phyloP scores from a whole-genome alignment of 192 early-diverging fungal genomes.

The Chytriomyces hyalinus region DNA sequence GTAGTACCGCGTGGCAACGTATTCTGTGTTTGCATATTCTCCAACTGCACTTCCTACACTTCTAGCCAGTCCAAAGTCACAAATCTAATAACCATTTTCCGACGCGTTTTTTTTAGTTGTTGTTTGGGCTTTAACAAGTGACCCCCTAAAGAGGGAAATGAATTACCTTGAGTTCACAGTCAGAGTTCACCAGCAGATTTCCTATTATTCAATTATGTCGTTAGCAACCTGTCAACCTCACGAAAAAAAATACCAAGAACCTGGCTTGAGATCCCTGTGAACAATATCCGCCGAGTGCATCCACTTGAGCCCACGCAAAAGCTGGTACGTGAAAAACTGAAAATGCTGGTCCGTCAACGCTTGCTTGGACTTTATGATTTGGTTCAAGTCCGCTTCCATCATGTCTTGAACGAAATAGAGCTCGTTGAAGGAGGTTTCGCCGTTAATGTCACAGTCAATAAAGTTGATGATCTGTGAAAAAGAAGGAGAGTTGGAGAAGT shows the following conservation, averaged over 20 bases:
- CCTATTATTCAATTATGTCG: conserved; percentile 16
- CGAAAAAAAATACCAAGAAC: conserved; percentile 44
- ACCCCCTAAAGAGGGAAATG: no score
- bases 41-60: conserved; percentile 77
- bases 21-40: conserved; percentile 91
- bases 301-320: conserved; percentile 87
- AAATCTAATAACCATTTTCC: conserved; percentile 66
- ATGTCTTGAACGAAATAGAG: conserved; percentile 72
- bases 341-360: conserved; percentile 83
- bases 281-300: conserved; percentile 93
- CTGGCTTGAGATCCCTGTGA: conserved; percentile 95
- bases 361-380: conserved; percentile 84
- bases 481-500: background rate
- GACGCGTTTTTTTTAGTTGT: background rate
- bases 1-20: conserved; percentile 99
- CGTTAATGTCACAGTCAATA: conserved; percentile 73
- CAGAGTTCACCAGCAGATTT: conserved; percentile 95
- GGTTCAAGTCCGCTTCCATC: conserved; percentile 90
- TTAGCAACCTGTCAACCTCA: conserved; percentile 7
- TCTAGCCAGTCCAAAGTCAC: conserved; percentile 98
- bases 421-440: conserved; percentile 60
- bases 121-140: background rate
- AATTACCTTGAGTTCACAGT: conserved; percentile 86
- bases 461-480: conserved; percentile 58
- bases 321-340: conserved; percentile 92